Evolutionary conservation across 495 filamentous ascomycete species (phyloP), one percentile per base, ranked within the genome.

Genomic region (Aspergillus kassunensis): DNA sequence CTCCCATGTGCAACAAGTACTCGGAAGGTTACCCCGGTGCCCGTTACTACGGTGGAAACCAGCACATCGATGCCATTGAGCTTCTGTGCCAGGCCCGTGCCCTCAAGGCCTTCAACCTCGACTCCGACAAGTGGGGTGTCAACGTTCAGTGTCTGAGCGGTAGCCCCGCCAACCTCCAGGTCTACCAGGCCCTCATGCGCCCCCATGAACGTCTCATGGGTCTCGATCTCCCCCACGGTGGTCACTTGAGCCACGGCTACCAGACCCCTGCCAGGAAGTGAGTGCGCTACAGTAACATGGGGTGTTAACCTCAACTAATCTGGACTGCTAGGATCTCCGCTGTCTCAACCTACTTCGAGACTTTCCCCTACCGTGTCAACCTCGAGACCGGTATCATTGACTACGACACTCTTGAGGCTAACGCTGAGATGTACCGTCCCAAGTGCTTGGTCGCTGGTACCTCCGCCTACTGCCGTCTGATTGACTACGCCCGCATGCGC

Each of bases 1-100:
- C 91, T 70, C 88, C 93, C 45, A 99, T 99, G 93, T 95, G 93
- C 77, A 99, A 99, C 83, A 99, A 99, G 79, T 99, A 99, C 82
- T 95, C 90, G 3, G 93, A 99, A 78, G 93, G 93, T 61, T 96
- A 96, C 74, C 95, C 95, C 63, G 93, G 93, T 63, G 93, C 95
- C 41, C 86, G 93, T 69, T 99, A 99, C 82, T 99, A 99, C 68
- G 95, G 95, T 70, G 93, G 93, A 60, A 99, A 97, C 77, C 84
- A 99, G 79, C 90, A 96, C 80, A 99, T 99, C 54, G 93, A 99
- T 70, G 78, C 85, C 66, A 90, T 97, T 65, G 93, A 99, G 80
- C 80, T 88, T 53, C 90, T 91, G 46, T 99, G 93, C 83, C 93
- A 99, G 81, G 80, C 81, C 72, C 90, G 93, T 72, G 93, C 93